Base-by-base conservation (phyloP, 176 grass and related monocot species). In the Hordeum marinum region DNA sequence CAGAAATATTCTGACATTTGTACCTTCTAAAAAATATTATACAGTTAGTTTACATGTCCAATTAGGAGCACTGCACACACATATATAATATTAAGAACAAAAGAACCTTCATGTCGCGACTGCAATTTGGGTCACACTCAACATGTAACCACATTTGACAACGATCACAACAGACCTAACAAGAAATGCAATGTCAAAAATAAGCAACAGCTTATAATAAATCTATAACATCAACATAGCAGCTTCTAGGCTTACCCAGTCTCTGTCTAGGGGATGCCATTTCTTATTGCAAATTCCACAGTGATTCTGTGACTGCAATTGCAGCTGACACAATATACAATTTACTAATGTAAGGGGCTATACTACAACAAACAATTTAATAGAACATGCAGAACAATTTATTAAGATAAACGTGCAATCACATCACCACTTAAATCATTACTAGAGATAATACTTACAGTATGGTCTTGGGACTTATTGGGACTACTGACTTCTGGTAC, bases 271-370 rank as follows among this genome's bases (percentile, higher is more conserved):
- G 54, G 92, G 90, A 55, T 94, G 88, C 94, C 94, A 97, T 61
- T 94, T 92, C 82, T 90, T 92, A 88, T 90, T 94, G 78, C 94
- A 97, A 68, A 97, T 92, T 41, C 94, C 92, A 84, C 94, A 97
- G 48, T 97, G 92, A 23, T 91, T 92, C n/a, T 92, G 94, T 7
- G 86, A 91, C 67, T 90, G 89, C 61, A 92, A 83, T 66, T 94
- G 81, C 94, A 94, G 90, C 81, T 89, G 27, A 62, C 31, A 34
- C 9, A 65, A 71, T 60, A 87, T 85, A 43, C 39, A 40, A 24
- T 29, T 64, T 66, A 75, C 34, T 54, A 26, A 63, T 15, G n/a
- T 79, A 52, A 83, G 65, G 12, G 27, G 68, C 20, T 26, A 31
- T n/a, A 54, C 23, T 20, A 9, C 64, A 54, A 29, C 10, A 69